phyloP scores from a whole-genome alignment of 2,329 filamentous ascomycete genomes.

The Chrysosporium queenslandicum region DNA sequence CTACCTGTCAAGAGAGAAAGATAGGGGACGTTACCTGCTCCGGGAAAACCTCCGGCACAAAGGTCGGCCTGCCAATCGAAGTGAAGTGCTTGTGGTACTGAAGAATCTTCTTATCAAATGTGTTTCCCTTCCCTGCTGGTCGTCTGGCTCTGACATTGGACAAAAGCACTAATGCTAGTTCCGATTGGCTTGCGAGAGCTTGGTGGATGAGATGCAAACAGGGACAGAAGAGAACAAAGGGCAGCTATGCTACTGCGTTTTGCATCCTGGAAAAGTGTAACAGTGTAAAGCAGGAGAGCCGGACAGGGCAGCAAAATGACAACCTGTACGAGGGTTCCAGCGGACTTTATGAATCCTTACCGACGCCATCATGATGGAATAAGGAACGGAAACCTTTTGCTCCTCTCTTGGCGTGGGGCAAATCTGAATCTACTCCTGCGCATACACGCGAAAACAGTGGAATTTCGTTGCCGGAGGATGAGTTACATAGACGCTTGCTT shows the following conservation, averaged over 20 bases:
- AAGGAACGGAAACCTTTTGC: background rate
- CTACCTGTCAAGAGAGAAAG: background rate
- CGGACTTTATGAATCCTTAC: slow-evolving; percentile 10
- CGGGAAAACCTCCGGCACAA: slow-evolving; percentile 5
- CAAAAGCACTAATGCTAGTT: background rate
- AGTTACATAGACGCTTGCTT: background rate
- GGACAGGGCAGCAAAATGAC: background rate
- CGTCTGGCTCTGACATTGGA: background rate
- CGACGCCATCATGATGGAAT: background rate
- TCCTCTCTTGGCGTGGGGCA: slow-evolving; percentile 11
- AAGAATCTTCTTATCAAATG: slow-evolving; percentile 5
- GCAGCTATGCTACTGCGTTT: background rate
- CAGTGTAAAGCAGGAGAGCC: too few relatives aligned
- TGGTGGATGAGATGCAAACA: background rate
- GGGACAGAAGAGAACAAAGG: background rate
- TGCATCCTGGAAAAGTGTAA: background rate
- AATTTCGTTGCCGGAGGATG: slow-evolving; percentile 1
- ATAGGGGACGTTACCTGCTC: slow-evolving; percentile 5
- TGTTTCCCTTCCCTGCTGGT: background rate
- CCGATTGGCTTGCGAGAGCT: background rate
- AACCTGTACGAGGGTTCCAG: background rate
- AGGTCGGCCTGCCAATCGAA: slow-evolving; percentile 10
- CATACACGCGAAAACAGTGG: slow-evolving; percentile 4
- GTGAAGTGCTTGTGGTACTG: background rate
- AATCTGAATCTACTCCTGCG: slow-evolving; percentile 3